Percentiles rank a stretch among this genome's conserved stretches.
These are phyloP conservation scores for Metschnikowia proteae DNA, from an alignment of 805 yeast genomes.

Conservation along the genomic window DNA sequence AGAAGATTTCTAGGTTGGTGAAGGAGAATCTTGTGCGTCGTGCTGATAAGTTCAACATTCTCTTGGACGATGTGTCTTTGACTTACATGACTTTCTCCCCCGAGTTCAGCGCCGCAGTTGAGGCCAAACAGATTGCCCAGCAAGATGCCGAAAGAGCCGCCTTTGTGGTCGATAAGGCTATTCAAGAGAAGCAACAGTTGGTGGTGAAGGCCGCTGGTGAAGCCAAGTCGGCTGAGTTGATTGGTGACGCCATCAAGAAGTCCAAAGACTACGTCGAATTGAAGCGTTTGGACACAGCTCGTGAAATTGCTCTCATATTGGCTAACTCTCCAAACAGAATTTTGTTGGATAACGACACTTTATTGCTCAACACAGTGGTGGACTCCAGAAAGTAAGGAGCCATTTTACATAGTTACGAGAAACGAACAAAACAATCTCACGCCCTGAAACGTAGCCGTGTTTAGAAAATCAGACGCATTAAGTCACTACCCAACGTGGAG, in stretches of 20 bases:
- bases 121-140: constrained; percentile 98
- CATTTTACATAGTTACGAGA: constrained; percentile 15
- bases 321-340: constrained; percentile 88
- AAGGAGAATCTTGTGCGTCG: constrained; percentile 88
- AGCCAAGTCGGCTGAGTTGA: constrained; percentile 94
- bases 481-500: constrained; percentile 83
- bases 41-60: constrained; percentile 82
- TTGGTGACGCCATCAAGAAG: constrained; percentile 98
- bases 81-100: constrained; percentile 97
- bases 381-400: constrained; percentile 56
- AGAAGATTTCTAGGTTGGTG: constrained; percentile 85
- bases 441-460: not conserved
- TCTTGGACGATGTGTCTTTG: constrained; percentile 91
- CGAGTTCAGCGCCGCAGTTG: constrained; percentile 95
- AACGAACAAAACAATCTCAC: constrained; percentile 3
- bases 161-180: constrained; percentile 92
- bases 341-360: constrained; percentile 85
- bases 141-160: constrained; percentile 99
- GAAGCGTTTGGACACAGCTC: constrained; percentile 94
- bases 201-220: constrained; percentile 98
- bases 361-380: constrained; percentile 81
- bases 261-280: constrained; percentile 93
- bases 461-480: constrained; percentile 69
- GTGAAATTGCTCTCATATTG: constrained; percentile 86
- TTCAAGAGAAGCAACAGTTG: constrained; percentile 95